Conservation (phyloP, 2,329 filamentous ascomycete genomes). For the Chalara sp. region DNA sequence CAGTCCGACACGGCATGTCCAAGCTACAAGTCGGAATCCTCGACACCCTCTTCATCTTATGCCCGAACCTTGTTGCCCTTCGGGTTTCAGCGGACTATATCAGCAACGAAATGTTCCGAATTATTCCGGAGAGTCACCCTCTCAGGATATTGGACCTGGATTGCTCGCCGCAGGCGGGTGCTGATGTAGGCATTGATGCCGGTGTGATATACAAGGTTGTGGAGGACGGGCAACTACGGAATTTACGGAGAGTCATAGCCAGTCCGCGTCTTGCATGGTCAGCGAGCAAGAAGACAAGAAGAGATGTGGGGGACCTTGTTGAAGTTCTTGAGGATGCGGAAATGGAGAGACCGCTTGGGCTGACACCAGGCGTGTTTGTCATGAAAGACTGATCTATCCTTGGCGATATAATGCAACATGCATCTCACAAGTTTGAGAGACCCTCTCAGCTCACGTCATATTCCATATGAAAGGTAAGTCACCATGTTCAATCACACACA, state of each 20-base stretch:
- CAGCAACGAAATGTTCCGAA: constrained; percentile 17
- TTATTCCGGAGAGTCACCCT: constrained; percentile 13
- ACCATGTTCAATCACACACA: too few relatives aligned
- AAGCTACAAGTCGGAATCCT: constrained; percentile 18
- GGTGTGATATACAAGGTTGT: constrained; percentile 21
- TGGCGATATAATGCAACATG: too few relatives aligned
- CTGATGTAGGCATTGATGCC: constrained; percentile 19
- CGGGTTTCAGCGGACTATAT: constrained; percentile 28
- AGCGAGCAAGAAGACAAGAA: constrained; percentile 15
- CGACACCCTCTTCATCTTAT: constrained; percentile 17
- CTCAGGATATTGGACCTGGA: constrained; percentile 26
- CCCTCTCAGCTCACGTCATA: too few relatives aligned
- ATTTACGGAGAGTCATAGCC: constrained; percentile 24
- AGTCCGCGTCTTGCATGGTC: constrained; percentile 25
- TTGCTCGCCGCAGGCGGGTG: constrained; percentile 20
- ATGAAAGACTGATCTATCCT: not conserved
- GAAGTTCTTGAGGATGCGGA: constrained; percentile 24
- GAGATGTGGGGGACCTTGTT: constrained; percentile 19
- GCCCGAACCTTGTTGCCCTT: constrained; percentile 20
- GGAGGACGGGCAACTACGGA: constrained; percentile 18
- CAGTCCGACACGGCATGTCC: constrained; percentile 27
- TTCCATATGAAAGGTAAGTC: too few relatives aligned
- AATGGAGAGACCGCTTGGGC: constrained; percentile 18
- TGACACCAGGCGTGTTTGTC: constrained; percentile 19
- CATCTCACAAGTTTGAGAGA: too few relatives aligned